Conservation (phyloP, 306 rosid species). For the Quercus wislizeni region DNA sequence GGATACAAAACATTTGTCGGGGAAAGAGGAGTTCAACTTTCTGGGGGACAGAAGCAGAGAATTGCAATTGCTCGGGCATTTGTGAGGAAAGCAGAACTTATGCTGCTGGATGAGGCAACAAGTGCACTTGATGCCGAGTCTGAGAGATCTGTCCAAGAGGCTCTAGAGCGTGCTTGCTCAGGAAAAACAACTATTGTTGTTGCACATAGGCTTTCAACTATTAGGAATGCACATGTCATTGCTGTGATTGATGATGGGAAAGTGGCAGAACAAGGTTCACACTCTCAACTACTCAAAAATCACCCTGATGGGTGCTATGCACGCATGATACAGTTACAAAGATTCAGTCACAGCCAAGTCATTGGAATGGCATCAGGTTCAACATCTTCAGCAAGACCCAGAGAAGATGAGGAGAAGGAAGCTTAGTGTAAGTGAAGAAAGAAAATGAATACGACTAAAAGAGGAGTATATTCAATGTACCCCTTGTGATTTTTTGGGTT, state of each 20-base stretch:
- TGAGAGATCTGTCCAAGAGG: constrained; percentile 94
- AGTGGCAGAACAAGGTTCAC: constrained; percentile 98
- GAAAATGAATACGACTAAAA: constrained; percentile 22
- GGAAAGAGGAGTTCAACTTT: constrained; percentile 89
- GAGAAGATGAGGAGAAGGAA: constrained; percentile 64
- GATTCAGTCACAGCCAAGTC: constrained; percentile 76
- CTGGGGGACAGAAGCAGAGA: constrained; percentile 96
- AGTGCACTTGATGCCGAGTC: constrained; percentile 98
- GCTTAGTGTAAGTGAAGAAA: constrained; percentile 31
- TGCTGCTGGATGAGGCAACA: constrained; percentile 96
- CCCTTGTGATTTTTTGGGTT: constrained; percentile 47
- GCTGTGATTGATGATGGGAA: constrained; percentile 98
- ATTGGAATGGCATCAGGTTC: constrained; percentile 90
- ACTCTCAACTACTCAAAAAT: constrained; percentile 89
- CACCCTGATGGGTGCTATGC: constrained; percentile 85
- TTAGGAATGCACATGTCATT: constrained; percentile 76
- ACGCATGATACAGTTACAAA: constrained; percentile 88
- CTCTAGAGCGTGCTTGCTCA: constrained; percentile 77
- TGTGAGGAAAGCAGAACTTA: constrained; percentile 80
- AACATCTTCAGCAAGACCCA: constrained; percentile 65
- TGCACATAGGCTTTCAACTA: constrained; percentile 85
- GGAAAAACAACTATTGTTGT: constrained; percentile 94
- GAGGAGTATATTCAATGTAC: constrained; percentile 48
- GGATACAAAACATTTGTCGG: constrained; percentile 94
- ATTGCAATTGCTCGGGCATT: constrained; percentile 90